Conservation (phyloP, 495 filamentous ascomycete genomes). For the Penicillium nucicola region DNA sequence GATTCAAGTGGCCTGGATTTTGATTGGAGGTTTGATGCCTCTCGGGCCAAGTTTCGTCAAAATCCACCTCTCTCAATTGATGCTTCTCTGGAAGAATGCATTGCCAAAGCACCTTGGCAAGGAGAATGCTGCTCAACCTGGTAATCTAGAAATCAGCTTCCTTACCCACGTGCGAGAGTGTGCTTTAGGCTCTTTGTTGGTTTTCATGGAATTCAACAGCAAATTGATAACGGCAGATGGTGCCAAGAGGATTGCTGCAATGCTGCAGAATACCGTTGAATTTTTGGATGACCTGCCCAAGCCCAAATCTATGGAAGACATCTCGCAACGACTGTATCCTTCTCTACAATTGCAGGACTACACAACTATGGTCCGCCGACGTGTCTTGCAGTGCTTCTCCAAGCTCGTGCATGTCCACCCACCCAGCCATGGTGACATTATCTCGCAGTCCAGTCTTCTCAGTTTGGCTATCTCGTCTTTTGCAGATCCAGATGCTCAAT, state of each 20-base stretch:
- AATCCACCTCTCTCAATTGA: constrained; percentile 91
- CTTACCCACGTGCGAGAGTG: constrained; percentile 94
- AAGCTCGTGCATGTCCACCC: constrained; percentile 86
- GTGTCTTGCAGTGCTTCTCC: constrained; percentile 91
- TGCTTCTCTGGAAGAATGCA: constrained; percentile 97
- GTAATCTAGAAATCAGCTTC: constrained; percentile 84
- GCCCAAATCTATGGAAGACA: constrained; percentile 86
- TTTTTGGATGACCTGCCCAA: constrained; percentile 80
- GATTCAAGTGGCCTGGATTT: constrained; percentile 95
- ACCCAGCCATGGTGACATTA: constrained; percentile 72
- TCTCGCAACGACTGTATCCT: constrained; percentile 77
- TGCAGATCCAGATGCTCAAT: constrained; percentile 84
- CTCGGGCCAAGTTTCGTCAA: constrained; percentile 98
- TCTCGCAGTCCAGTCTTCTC: constrained; percentile 88
- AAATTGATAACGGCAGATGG: constrained; percentile 89
- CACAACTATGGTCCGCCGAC: constrained; percentile 86
- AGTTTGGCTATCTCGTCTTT: constrained; percentile 91
- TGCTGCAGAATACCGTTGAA: constrained; percentile 92
- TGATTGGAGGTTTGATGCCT: constrained; percentile 95
- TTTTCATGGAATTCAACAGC: constrained; percentile 93
- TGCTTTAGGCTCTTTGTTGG: constrained; percentile 82
- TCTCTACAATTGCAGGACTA: constrained; percentile 89
- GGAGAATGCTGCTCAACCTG: constrained; percentile 79
- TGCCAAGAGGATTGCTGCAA: constrained; percentile 83
- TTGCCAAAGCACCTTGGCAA: constrained; percentile 89